Conservation (phyloP, 2,329 filamentous ascomycete species). For the Monosporascus sp. region DNA sequence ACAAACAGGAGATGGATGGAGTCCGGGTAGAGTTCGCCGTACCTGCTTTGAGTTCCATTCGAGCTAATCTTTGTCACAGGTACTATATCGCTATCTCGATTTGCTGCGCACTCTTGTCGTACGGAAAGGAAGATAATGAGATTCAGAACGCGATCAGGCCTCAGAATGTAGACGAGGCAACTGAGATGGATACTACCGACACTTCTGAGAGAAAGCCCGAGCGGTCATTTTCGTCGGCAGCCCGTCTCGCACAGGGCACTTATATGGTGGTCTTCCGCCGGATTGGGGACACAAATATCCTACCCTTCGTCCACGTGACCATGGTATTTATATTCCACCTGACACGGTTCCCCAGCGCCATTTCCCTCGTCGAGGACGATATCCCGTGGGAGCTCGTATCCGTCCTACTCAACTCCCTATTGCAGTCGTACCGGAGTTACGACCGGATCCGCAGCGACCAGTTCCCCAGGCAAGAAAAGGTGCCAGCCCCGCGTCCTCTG, state of each 20-base stretch:
- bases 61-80: conserved; percentile 24
- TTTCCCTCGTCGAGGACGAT: conserved; percentile 35
- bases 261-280: conserved; percentile 40
- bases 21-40: conserved; percentile 25
- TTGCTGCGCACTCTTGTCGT: conserved; percentile 46
- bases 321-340: conserved; percentile 53
- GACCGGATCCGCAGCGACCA: conserved; percentile 32
- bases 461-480: conserved; percentile 43
- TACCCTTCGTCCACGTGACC: conserved; percentile 58
- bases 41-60: background rate
- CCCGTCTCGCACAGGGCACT: conserved; percentile 18
- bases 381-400: conserved; percentile 50
- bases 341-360: conserved; percentile 33
- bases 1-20: conserved; percentile 47
- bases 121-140: conserved; percentile 43
- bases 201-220: conserved; percentile 5
- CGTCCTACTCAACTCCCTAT: conserved; percentile 32
- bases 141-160: conserved; percentile 36
- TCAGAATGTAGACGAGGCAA: conserved; percentile 21
- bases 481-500: conserved; percentile 46
- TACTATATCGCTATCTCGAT: conserved; percentile 54
- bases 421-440: conserved; percentile 24
- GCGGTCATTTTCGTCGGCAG: conserved; percentile 16
- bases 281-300: conserved; percentile 50
- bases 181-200: conserved; percentile 18